Percentiles rank a stretch among this genome's conserved stretches.
Conservation (phyloP, 371 early-diverging fungal species). For the Mortierella sp. region DNA sequence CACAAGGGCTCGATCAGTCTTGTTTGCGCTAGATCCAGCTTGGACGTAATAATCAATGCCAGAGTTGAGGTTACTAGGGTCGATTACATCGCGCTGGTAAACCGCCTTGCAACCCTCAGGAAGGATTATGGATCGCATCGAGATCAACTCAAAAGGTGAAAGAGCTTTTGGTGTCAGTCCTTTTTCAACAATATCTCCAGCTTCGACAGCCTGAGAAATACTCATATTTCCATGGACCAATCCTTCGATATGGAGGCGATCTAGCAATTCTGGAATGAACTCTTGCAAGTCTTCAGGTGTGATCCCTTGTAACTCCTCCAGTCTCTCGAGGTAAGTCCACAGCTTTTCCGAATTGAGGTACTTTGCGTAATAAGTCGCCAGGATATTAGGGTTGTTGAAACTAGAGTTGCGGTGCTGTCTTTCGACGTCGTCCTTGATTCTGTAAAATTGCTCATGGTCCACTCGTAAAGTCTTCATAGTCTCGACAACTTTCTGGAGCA, state of each 20-base stretch:
- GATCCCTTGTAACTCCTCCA: constrained; percentile 54
- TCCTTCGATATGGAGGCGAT: constrained; percentile 70
- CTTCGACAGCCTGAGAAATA: constrained; percentile 66
- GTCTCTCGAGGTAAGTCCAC: constrained; percentile 86
- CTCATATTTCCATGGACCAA: constrained; percentile 87
- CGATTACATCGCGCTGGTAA: constrained; percentile 69
- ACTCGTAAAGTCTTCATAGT: constrained; percentile 73
- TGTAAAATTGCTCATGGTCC: constrained; percentile 73
- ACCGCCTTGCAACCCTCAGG: constrained; percentile 68
- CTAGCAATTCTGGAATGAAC: constrained; percentile 23
- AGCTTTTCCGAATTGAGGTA: constrained; percentile 80
- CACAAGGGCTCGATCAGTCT: constrained; percentile 65
- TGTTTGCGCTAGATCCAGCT: constrained; percentile 48
- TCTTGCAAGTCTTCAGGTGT: constrained; percentile 73
- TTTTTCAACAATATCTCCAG: constrained; percentile 64
- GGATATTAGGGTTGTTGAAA: constrained; percentile 78
- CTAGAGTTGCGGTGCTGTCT: constrained; percentile 64
- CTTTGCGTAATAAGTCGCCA: constrained; percentile 76
- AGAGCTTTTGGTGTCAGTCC: constrained; percentile 68
- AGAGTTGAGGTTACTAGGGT: constrained; percentile 85
- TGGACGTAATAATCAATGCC: constrained; percentile 84
- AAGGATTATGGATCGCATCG: constrained; percentile 70
- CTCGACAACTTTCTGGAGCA: constrained; percentile 76
- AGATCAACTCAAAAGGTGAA: constrained; percentile 66
- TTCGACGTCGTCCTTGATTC: constrained; percentile 72